These are phyloP conservation scores for Tolypocladium guangdongense DNA, from an alignment of 2,329 filamentous ascomycete genomes.

Conservation along the genomic window DNA sequence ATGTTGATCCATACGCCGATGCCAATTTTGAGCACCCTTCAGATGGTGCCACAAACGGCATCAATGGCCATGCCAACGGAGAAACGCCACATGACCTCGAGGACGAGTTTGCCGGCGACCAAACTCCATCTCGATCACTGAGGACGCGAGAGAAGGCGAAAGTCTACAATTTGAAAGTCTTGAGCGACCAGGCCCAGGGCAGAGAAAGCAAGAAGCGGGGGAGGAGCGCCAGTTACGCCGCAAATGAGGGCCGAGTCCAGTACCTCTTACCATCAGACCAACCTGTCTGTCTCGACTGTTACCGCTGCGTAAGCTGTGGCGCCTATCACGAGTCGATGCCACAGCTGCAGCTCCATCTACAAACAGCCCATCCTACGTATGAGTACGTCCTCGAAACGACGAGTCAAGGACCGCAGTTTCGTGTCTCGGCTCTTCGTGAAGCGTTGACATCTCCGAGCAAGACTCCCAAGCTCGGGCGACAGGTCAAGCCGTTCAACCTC, in stretches of 20 bases:
- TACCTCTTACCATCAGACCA: conserved; percentile 34
- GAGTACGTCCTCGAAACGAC: conserved; percentile 27
- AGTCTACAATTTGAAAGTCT: conserved; percentile 48
- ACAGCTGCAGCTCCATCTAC: conserved; percentile 39
- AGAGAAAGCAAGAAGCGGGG: conserved; percentile 33
- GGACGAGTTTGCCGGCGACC: conserved; percentile 33
- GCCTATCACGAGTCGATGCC: conserved; percentile 33
- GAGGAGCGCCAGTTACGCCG: conserved; percentile 12
- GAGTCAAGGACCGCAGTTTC: conserved; percentile 27
- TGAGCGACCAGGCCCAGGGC: conserved; percentile 47
- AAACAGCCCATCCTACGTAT: conserved; percentile 32
- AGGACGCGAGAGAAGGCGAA: conserved; percentile 36
- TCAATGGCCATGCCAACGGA: conserved; percentile 11
- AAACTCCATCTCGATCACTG: conserved; percentile 40
- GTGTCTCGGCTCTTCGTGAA: conserved; percentile 22
- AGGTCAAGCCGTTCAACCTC: conserved; percentile 33
- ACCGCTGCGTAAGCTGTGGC: conserved; percentile 40
- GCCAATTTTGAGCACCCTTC: conserved; percentile 11
- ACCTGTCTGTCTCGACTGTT: conserved; percentile 34
- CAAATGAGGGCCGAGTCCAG: conserved; percentile 31
- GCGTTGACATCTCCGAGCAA: conserved; percentile 19
- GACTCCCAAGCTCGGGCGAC: conserved; percentile 30
- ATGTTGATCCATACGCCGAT: conserved; percentile 13
- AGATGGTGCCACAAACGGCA: conserved; percentile 9
- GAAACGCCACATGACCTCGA: conserved; percentile 28